phyloP scores from a whole-genome alignment of 129 eudicot species.

The Lonicera japonica region DNA sequence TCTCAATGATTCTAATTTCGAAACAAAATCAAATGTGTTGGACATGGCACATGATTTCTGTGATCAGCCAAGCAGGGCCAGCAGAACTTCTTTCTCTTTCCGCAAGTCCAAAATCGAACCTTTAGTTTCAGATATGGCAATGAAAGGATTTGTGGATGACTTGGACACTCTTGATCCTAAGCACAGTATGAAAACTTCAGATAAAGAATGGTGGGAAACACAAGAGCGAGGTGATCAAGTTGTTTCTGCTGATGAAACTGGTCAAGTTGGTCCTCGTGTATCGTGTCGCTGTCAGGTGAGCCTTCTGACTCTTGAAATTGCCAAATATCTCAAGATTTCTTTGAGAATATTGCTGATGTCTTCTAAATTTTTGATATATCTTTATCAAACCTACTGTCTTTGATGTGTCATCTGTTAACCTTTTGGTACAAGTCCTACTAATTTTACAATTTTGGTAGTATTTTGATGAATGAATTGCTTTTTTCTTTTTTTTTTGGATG shows the following conservation, averaged over 20 bases:
- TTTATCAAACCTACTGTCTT: background rate
- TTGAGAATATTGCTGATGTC: background rate
- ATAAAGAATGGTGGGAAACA: conserved; percentile 90
- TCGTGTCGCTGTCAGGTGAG: conserved; percentile 88
- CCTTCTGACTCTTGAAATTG: conserved; percentile 7
- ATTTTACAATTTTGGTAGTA: no score
- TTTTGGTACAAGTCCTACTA: no score
- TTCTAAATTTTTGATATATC: background rate
- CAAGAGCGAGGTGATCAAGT: conserved; percentile 78
- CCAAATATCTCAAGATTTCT: background rate
- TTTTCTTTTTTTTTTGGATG: no score
- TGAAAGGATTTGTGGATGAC: conserved; percentile 92
- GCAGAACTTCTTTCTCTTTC: conserved; percentile 57
- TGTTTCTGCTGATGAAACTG: conserved; percentile 79
- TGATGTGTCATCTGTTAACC: background rate
- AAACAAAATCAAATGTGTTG: conserved; percentile 27
- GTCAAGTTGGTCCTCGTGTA: conserved; percentile 94
- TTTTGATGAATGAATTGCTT: no score
- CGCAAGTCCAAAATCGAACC: conserved; percentile 52
- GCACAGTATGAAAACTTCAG: conserved; percentile 33
- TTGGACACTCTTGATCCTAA: conserved; percentile 19
- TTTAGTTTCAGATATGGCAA: conserved; percentile 56
- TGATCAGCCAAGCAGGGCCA: conserved; percentile 52
- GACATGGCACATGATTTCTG: conserved; percentile 25
- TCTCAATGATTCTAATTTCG: conserved; percentile 30